Base-by-base conservation (phyloP, 257 asterid genomes). In the Solanum appendiculatum region DNA sequence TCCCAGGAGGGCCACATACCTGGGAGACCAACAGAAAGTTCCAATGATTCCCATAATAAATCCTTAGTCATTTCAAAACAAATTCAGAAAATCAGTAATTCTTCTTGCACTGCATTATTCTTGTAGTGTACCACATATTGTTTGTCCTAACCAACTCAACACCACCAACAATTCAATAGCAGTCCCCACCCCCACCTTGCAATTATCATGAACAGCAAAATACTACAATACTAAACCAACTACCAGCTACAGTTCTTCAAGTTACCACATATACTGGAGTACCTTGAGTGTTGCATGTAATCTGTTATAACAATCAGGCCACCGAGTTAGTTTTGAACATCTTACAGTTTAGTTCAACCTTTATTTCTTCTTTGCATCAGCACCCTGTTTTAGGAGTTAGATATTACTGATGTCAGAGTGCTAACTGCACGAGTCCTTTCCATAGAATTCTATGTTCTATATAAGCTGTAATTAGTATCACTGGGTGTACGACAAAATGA, bases 1-100 rank as follows among this genome's bases (percentile, higher is more conserved):
- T 91, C 87, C 98, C 99, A 87, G 98, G 98, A 86, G 99, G 99
- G 58, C 99, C 99, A 83, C 99, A 97, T 37, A 95, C 99, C 99
- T 97, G 88, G 86, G 86, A 81, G 87, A 86, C 74, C 89, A 87
- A 75, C 83, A 87, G 42, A 86, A 70, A 81, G 15, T 46, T 58
- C 36, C 16, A 21, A 85, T 75, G 34, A 86, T 80, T 44, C 80
- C 83, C 48, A 81, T 81, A 21, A 75, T 29, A 75, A 44, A 48
- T 81, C 85, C 48, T 11, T 8, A 29, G 85, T 48, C 69, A 31
- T 29, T 5, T 9, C 69, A 48, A 31, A 81, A 81, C 31, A 46
- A 31, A 48, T 48, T 18, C 85, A 48, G 85, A 48, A 78, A 29
- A 81, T 81, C 31, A 81, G 68, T 81, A 39, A 81, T 81, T 54